phyloP scores from a whole-genome alignment of 768 basidiomycete genomes.

The Pulveroboletus sp. region DNA sequence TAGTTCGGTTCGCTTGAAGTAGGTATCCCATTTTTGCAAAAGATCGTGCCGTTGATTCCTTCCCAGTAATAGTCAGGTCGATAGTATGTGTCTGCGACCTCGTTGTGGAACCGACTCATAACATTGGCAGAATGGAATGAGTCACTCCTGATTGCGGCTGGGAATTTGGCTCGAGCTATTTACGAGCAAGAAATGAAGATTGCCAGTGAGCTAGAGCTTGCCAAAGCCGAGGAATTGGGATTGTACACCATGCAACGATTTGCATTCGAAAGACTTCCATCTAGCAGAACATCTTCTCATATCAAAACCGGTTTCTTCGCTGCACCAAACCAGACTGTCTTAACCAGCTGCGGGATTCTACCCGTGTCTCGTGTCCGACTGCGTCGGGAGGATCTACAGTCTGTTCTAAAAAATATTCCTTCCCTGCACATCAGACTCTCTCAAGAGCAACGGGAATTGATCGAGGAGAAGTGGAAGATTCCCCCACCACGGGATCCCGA shows the following conservation, averaged over 20 bases:
- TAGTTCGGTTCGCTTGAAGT: slow-evolving; percentile 84
- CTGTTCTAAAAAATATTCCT: not conserved
- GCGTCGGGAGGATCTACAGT: not conserved
- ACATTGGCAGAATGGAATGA: not conserved
- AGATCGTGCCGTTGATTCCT: not conserved
- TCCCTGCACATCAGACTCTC: not conserved
- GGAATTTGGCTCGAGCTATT: not conserved
- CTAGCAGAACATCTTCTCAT: not conserved
- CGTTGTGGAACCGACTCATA: not conserved
- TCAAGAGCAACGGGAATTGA: not conserved
- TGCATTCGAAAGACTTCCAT: not conserved
- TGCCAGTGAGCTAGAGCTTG: not conserved
- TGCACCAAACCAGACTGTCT: not conserved
- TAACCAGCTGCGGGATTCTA: not conserved
- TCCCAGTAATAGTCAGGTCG: not conserved
- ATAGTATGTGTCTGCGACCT: not conserved
- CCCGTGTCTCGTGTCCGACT: not conserved
- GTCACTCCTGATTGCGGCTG: not conserved
- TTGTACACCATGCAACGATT: not conserved
- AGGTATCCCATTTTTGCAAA: slow-evolving; percentile 20
- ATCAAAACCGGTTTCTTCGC: not conserved
- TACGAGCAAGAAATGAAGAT: not conserved
- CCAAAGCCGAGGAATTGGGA: not conserved
- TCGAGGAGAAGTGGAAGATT: not conserved
- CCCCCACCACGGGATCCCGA: not conserved